Evolutionary conservation across 345 rosid species (phyloP), one percentile per base, ranked within the genome.

Genomic region (Eucalyptus cladocalyx): DNA sequence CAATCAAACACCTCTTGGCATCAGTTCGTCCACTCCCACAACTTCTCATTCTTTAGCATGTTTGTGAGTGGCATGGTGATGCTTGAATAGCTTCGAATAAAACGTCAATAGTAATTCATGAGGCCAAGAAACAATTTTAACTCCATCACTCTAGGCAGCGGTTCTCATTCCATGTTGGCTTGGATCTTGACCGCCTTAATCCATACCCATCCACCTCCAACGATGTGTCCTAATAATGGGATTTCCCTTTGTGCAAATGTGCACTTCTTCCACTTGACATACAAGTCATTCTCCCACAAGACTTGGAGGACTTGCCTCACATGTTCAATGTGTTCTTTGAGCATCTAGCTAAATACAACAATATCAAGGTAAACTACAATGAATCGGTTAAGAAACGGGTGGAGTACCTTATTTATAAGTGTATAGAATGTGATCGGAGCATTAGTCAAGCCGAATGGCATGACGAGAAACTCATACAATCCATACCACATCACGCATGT

Each of bases 381-480:
- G 14, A 65, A 65, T 15, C 10, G 3, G 17, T 65, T 16, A 65
- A 65, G 72, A 10, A 62, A 65, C 0, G 2, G 10, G 32, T n/a
- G 17, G 18, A 65, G 32, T 65, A n/a, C 37, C 5, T 30, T 65
- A 5, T 65, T 65, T 32, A 65, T 65, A 7, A 65, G 19, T 30
- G 17, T 30, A 7, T 0, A 65, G 3, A 65, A 65, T 11, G 37
- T 65, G 18, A 8, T 0, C 6, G 1, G 1, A 8, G 5, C 34
- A 65, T n/a, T 65, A 1, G 72, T n/a, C 5, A 65, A 30, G 72
- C 19, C 2, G 2, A 65, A 65, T 28, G 37, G 34, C 9, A 65
- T 65, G 37, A 30, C 5, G 0, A 65, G 9, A 5, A 65, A 30
- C 5, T 65, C 19, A 8, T 65, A 62, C 1, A 0, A 62, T 13